A percentile compares a stretch with the other conserved stretches of the same genome.
phyloP scores from a whole-genome alignment of 2,329 filamentous ascomycete species.

The Pseudocercospora crystallina region DNA sequence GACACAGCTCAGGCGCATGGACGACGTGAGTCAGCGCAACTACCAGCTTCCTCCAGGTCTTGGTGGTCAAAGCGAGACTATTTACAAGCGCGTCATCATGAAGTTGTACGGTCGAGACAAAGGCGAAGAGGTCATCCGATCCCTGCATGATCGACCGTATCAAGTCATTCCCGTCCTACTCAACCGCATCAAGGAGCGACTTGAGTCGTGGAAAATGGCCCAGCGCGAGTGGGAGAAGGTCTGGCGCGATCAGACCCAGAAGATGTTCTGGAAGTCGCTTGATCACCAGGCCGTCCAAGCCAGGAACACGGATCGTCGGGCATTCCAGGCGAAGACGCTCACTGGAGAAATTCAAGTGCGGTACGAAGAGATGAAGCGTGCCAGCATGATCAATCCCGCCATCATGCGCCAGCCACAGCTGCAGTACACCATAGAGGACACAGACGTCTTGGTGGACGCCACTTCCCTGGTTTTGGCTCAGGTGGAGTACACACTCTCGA shows the following conservation, averaged over 20 bases:
- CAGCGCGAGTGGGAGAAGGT: slow-evolving; percentile 99
- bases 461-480: slow-evolving; percentile 47
- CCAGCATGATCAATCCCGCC: slow-evolving; percentile 37
- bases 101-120: slow-evolving; percentile 90
- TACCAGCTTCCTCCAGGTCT: slow-evolving; percentile 82
- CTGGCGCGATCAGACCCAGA: slow-evolving; percentile 92
- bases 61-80: slow-evolving; percentile 90
- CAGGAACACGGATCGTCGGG: slow-evolving; percentile 80
- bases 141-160: slow-evolving; percentile 81
- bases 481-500: slow-evolving; percentile 41
- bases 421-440: slow-evolving; percentile 66
- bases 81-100: slow-evolving; percentile 95
- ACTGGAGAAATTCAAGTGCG: slow-evolving; percentile 89
- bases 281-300: slow-evolving; percentile 94
- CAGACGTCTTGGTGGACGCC: slow-evolving; percentile 53
- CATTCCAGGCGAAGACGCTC: slow-evolving; percentile 85
- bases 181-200: slow-evolving; percentile 87
- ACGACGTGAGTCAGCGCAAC: slow-evolving; percentile 59
- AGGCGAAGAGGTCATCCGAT: slow-evolving; percentile 79
- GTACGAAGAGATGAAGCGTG: slow-evolving; percentile 82
- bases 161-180: slow-evolving; percentile 86
- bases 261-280: slow-evolving; percentile 92
- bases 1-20: slow-evolving; percentile 82
- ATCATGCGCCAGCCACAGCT: slow-evolving; percentile 58
- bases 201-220: slow-evolving; percentile 96